Percentiles rank a stretch among this genome's conserved stretches.
Evolutionary conservation across 768 basidiomycete species (phyloP).

Genomic region (Mycena rebaudengoi): DNA sequence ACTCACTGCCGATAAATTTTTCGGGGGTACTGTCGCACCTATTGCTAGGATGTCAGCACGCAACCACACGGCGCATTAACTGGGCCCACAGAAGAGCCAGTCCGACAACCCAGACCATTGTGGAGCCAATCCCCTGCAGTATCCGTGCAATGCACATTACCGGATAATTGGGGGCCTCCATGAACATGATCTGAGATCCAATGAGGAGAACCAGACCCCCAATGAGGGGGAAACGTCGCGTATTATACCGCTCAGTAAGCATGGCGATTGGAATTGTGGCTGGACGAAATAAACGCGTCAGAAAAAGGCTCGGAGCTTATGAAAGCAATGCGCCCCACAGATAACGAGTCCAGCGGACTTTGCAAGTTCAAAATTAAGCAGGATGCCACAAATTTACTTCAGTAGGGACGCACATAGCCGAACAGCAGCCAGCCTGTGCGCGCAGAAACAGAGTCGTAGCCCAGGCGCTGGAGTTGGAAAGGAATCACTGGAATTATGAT

Average conservation of each 20-base stretch:
- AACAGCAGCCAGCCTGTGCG: slow-evolving; percentile 69
- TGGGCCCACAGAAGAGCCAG: slow-evolving; percentile 67
- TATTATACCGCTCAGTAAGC: slow-evolving; percentile 59
- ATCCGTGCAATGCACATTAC: slow-evolving; percentile 67
- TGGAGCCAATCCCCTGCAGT: slow-evolving; percentile 68
- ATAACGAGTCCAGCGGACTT: slow-evolving; percentile 66
- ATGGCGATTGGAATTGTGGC: slow-evolving; percentile 68
- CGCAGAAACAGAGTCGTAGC: slow-evolving; percentile 54
- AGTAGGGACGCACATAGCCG: slow-evolving; percentile 54
- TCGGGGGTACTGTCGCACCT: slow-evolving; percentile 68
- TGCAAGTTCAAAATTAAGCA: slow-evolving; percentile 1
- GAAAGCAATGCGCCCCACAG: slow-evolving; percentile 45
- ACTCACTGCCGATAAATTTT: slow-evolving; percentile 57
- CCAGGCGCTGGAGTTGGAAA: slow-evolving; percentile 63
- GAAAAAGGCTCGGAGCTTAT: background rate
- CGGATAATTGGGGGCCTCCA: slow-evolving; percentile 66
- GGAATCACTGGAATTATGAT: slow-evolving; percentile 71
- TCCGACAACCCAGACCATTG: slow-evolving; percentile 70
- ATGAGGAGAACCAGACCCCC: slow-evolving; percentile 58
- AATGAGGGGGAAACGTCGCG: slow-evolving; percentile 57
- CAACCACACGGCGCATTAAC: slow-evolving; percentile 6
- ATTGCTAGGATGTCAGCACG: no score
- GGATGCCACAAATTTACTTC: background rate
- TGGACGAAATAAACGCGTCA: slow-evolving; percentile 17
- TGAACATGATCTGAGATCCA: slow-evolving; percentile 65